Percentiles rank a stretch among this genome's conserved stretches.
phyloP scores from a whole-genome alignment of 768 basidiomycete species.

The Suillus weaverae region DNA sequence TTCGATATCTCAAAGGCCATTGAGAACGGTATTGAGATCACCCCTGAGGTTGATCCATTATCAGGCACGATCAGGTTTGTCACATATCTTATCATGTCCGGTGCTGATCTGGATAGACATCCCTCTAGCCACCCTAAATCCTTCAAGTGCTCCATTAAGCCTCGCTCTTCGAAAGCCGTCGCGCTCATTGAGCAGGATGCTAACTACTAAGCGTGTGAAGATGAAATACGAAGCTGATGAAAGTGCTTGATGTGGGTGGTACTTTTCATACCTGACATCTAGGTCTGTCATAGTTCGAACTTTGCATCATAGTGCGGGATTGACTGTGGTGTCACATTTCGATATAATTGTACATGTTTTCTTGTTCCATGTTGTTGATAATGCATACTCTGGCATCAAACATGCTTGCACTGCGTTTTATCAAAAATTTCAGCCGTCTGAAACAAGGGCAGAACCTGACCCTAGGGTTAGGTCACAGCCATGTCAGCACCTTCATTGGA shows the following conservation, averaged over 20 bases:
- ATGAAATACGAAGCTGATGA: not conserved
- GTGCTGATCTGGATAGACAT: not conserved
- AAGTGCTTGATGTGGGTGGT: not conserved
- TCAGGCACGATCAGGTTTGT: conserved; percentile 56
- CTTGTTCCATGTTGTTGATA: not conserved
- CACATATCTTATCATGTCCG: not conserved
- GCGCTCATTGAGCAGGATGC: conserved; percentile 47
- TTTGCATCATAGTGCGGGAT: not conserved
- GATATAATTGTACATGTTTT: not conserved
- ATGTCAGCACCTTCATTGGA: not conserved
- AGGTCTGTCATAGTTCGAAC: not conserved
- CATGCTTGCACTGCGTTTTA: not conserved
- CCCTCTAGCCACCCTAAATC: not conserved
- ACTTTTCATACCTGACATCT: not conserved
- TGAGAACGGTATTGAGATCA: conserved; percentile 41
- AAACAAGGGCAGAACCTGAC: not conserved
- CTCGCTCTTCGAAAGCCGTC: conserved; percentile 50
- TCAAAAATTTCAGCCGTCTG: not conserved
- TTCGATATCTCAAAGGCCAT: conserved; percentile 42
- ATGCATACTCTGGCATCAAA: too few relatives aligned
- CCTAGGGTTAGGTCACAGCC: not conserved
- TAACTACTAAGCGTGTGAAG: not conserved
- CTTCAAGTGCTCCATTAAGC: conserved; percentile 53
- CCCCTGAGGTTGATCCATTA: conserved; percentile 51
- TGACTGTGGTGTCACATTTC: too few relatives aligned